Conservation (phyloP, 768 basidiomycete genomes). For the Filobasidium floriforme region DNA sequence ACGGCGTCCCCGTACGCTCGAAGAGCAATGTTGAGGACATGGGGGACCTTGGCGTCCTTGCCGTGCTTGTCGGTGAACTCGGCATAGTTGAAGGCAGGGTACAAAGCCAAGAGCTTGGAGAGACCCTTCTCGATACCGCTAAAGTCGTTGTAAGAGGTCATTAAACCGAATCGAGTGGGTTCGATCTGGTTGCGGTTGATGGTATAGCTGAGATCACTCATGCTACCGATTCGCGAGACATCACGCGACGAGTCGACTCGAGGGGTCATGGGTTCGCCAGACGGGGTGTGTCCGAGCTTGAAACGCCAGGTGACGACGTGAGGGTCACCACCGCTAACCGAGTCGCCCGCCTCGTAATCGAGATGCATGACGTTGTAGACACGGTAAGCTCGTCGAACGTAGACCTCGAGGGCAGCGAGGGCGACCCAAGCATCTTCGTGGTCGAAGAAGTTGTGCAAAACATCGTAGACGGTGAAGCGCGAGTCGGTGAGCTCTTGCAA, state of each 20-base stretch:
- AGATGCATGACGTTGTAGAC: slow-evolving; percentile 85
- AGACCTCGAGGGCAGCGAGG: slow-evolving; percentile 89
- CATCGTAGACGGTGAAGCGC: slow-evolving; percentile 92
- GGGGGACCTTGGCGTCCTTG: slow-evolving; percentile 64
- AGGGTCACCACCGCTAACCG: slow-evolving; percentile 62
- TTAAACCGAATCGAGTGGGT: slow-evolving; percentile 80
- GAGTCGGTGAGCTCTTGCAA: slow-evolving; percentile 92
- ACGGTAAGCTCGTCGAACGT: slow-evolving; percentile 88
- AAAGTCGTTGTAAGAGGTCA: slow-evolving; percentile 79
- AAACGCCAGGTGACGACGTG: slow-evolving; percentile 88
- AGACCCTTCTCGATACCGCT: slow-evolving; percentile 65
- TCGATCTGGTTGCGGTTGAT: slow-evolving; percentile 75
- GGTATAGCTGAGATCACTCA: slow-evolving; percentile 90
- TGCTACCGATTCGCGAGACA: slow-evolving; percentile 74
- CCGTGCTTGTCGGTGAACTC: slow-evolving; percentile 75
- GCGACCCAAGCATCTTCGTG: slow-evolving; percentile 75
- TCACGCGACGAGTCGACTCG: slow-evolving; percentile 50
- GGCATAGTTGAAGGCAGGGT: slow-evolving; percentile 64
- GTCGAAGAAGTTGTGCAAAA: slow-evolving; percentile 89
- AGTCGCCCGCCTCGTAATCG: slow-evolving; percentile 90
- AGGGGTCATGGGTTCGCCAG: slow-evolving; percentile 50
- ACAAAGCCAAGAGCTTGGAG: slow-evolving; percentile 59
- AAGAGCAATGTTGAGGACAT: slow-evolving; percentile 88
- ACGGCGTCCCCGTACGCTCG: slow-evolving; percentile 76
- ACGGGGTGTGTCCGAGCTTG: slow-evolving; percentile 67